Base-by-base conservation (phyloP, 139 green algal species). In the Yamagishiella unicocca region DNA sequence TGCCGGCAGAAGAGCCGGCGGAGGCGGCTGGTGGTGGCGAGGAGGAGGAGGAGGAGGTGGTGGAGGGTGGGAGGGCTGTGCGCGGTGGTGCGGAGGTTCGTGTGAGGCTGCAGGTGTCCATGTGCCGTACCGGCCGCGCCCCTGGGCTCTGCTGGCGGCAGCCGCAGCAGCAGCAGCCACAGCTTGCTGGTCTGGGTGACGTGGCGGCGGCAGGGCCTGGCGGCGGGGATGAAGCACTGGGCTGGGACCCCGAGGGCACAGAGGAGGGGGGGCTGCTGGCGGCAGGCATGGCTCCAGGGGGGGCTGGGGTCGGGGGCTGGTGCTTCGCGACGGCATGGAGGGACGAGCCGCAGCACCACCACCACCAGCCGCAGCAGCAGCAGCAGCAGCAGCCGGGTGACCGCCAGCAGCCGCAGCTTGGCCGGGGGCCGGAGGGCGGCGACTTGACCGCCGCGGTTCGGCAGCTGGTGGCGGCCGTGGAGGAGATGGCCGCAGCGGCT, bases 401-500 rank as follows among this genome's bases (percentile, higher is more conserved):
- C 22, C 17, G 12, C 37, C 40, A 58, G 40, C 38, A 35, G n/a
- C n/a, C n/a, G n/a, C n/a, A 8, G 1, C 22, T 54, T 9, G 40
- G 33, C 10, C 38, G 40, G 25, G 17, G 27, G 64, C 27, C 31
- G n/a, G n/a, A n/a, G n/a, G 68, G 4, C n/a, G 62, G n/a, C 14
- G 62, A 17, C n/a, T n/a, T 71, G 29, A 19, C 29, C 29, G 62
- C 29, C 4, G 62, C 62, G 62, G 62, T 71, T 19, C 29, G 5
- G n/a, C 62, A 55, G 2, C 38, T 78, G 70, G 14, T 55, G 40
- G 70, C 70, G 70, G 70, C 70, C 21, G 70, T 78, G 40, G 70
- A 78, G 38, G 70, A 78, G 37, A 31, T n/a, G 37, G 42, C 70
- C 2, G 2, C 70, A 2, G 40, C 70, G 24, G n/a, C n/a, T n/a